Evolutionary conservation across 2,329 filamentous ascomycete genomes (phyloP).

Genomic region (Fonsecaea pugnacius): DNA sequence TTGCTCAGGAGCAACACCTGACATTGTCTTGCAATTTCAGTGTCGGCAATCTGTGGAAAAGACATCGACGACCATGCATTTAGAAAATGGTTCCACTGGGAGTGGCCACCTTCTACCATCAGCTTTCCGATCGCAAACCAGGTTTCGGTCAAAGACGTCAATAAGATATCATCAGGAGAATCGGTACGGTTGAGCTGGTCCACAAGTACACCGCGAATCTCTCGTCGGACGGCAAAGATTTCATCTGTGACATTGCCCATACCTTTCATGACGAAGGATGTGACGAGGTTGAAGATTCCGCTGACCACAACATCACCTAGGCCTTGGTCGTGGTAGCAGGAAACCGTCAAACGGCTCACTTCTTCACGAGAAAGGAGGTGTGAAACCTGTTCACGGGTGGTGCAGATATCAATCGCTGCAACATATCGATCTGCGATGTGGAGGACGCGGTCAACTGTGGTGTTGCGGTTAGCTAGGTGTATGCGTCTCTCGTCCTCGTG

Average conservation of each 20-base stretch:
- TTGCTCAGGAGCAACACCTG: slow-evolving; percentile 31
- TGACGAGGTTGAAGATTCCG: slow-evolving; percentile 22
- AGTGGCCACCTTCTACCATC: slow-evolving; percentile 18
- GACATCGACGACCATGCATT: slow-evolving; percentile 19
- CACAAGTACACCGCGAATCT: slow-evolving; percentile 18
- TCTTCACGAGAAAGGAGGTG: slow-evolving; percentile 18
- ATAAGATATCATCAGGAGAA: slow-evolving; percentile 12
- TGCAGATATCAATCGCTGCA: slow-evolving; percentile 27
- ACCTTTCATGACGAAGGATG: slow-evolving; percentile 25
- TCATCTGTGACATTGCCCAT: not conserved
- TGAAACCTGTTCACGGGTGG: slow-evolving; percentile 21
- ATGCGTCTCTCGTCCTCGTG: slow-evolving; percentile 6
- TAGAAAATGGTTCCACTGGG: slow-evolving; percentile 29
- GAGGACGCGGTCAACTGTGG: slow-evolving; percentile 12
- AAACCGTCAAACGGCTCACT: slow-evolving; percentile 6
- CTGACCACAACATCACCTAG: slow-evolving; percentile 16
- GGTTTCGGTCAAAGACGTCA: slow-evolving; percentile 25
- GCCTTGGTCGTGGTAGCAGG: slow-evolving; percentile 3
- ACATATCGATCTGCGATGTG: slow-evolving; percentile 18
- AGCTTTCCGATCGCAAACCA: slow-evolving; percentile 28
- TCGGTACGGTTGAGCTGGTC: slow-evolving; percentile 17
- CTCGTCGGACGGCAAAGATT: slow-evolving; percentile 3
- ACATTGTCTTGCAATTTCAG: slow-evolving; percentile 22
- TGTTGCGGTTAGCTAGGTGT: slow-evolving; percentile 20
- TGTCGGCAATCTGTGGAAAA: slow-evolving; percentile 18